phyloP scores from a whole-genome alignment of 192 early-diverging fungal genomes.

The Coemansia guatemalensis region DNA sequence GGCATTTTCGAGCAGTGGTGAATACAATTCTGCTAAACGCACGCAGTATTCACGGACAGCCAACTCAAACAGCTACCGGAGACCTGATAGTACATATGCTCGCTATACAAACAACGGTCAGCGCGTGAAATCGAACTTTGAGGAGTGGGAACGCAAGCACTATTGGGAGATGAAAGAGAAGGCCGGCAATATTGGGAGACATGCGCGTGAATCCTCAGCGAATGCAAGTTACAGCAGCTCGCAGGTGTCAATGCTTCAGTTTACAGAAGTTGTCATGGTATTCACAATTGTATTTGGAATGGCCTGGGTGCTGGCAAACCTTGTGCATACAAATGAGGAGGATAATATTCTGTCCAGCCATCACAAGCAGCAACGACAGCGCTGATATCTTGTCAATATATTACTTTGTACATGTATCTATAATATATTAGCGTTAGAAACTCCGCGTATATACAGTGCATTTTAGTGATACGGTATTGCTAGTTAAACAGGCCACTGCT shows the following conservation, averaged over 20 bases:
- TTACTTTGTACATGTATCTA: neutral
- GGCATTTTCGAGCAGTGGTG: slow-evolving; percentile 46
- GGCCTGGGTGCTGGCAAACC: slow-evolving; percentile 20
- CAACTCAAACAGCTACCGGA: slow-evolving; percentile 10
- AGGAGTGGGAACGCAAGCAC: slow-evolving; percentile 53
- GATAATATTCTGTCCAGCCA: neutral
- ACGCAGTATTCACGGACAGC: neutral
- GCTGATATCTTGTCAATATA: neutral
- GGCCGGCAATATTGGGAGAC: slow-evolving; percentile 24
- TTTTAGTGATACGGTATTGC: neutral
- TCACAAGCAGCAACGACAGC: neutral
- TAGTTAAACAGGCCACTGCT: neutral
- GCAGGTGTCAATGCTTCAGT: slow-evolving; percentile 36
- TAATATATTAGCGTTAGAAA: neutral
- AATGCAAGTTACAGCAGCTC: slow-evolving; percentile 25
- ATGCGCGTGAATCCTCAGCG: slow-evolving; percentile 12
- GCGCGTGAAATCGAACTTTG: slow-evolving; percentile 40
- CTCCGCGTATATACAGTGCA: neutral
- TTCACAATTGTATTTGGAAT: slow-evolving; percentile 39
- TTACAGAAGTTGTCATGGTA: slow-evolving; percentile 30
- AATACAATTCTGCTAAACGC: slow-evolving; percentile 38
- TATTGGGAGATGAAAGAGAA: slow-evolving; percentile 35
- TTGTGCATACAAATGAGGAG: slow-evolving; percentile 4
- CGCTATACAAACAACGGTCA: slow-evolving; percentile 1
- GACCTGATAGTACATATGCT: slow-evolving; percentile 31